Percentiles rank a stretch among this genome's conserved stretches.
phyloP scores from a whole-genome alignment of 2,329 filamentous ascomycete species.

The Fusarium verrucosum region DNA sequence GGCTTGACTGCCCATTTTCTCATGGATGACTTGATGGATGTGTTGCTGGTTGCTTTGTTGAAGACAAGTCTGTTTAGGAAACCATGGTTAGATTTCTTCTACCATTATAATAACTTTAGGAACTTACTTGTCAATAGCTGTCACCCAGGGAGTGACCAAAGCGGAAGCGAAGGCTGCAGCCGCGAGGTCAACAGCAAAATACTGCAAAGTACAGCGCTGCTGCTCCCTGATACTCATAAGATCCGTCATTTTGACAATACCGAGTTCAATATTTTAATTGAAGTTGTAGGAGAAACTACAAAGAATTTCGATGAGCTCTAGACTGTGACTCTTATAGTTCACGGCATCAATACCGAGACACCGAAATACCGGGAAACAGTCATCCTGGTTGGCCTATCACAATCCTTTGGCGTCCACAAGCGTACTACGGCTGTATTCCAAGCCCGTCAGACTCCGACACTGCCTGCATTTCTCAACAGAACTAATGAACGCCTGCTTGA shows the following conservation, averaged over 20 bases:
- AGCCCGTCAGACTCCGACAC: constrained; percentile 15
- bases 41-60: constrained; percentile 38
- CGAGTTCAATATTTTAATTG: background rate
- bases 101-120: accelerated
- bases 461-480: constrained; percentile 30
- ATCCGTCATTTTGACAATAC: constrained; percentile 34
- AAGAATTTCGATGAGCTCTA: background rate
- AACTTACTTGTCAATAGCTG: constrained; percentile 42
- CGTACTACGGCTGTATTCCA: background rate
- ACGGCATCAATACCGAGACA: constrained; percentile 2
- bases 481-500: background rate
- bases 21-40: constrained; percentile 35
- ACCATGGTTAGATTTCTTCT: background rate
- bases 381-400: constrained; percentile 8
- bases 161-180: constrained; percentile 40
- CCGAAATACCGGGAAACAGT: constrained; percentile 16
- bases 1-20: constrained; percentile 38
- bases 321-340: constrained; percentile 9
- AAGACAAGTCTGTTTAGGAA: constrained; percentile 26
- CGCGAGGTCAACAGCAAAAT: constrained; percentile 38
- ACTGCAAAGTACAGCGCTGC: constrained; percentile 39
- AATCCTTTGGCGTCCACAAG: background rate
- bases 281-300: background rate
- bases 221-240: constrained; percentile 38
- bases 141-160: constrained; percentile 42